Conservation (phyloP, 2,329 filamentous ascomycete genomes). For the Calonectria multiphialidica region DNA sequence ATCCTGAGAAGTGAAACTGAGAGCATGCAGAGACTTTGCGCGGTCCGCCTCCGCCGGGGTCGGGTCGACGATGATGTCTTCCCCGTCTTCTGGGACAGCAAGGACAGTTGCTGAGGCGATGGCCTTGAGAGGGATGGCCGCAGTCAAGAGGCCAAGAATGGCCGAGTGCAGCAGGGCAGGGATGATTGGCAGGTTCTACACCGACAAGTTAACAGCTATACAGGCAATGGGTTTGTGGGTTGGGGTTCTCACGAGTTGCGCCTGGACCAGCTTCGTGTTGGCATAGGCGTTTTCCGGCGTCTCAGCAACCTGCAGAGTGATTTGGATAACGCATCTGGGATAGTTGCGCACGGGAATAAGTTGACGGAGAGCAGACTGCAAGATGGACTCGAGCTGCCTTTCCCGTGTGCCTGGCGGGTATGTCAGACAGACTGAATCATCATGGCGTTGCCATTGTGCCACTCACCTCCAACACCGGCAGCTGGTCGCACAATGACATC, state of each 20-base stretch:
- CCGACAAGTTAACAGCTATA: slow-evolving; percentile 26
- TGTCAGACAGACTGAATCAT: slow-evolving; percentile 22
- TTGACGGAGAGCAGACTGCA: slow-evolving; percentile 79
- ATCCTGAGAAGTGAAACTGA: slow-evolving; percentile 82
- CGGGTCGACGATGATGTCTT: slow-evolving; percentile 68
- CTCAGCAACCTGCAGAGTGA: slow-evolving; percentile 82
- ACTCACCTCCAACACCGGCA: slow-evolving; percentile 82
- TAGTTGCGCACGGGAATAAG: slow-evolving; percentile 82
- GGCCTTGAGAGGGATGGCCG: slow-evolving; percentile 82
- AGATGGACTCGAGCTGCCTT: slow-evolving; percentile 83
- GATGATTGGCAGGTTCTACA: slow-evolving; percentile 81
- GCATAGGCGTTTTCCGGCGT: slow-evolving; percentile 76
- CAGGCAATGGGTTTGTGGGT: neutral
- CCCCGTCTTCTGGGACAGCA: slow-evolving; percentile 63
- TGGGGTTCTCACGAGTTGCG: slow-evolving; percentile 66
- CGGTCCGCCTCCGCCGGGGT: slow-evolving; percentile 70
- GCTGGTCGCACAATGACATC: slow-evolving; percentile 92
- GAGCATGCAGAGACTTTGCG: slow-evolving; percentile 82
- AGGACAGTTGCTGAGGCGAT: slow-evolving; percentile 76
- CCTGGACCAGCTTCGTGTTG: slow-evolving; percentile 70
- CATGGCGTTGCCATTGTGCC: slow-evolving; percentile 1
- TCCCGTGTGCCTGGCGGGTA: slow-evolving; percentile 72
- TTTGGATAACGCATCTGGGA: slow-evolving; percentile 81
- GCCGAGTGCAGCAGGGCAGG: slow-evolving; percentile 86
- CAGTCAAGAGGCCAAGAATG: slow-evolving; percentile 82